A percentile compares a stretch with the other conserved stretches of the same genome.
These are phyloP conservation scores for Phaeophleospora eucalypticola DNA, from an alignment of 2,329 filamentous ascomycete species.

Conservation along the genomic window DNA sequence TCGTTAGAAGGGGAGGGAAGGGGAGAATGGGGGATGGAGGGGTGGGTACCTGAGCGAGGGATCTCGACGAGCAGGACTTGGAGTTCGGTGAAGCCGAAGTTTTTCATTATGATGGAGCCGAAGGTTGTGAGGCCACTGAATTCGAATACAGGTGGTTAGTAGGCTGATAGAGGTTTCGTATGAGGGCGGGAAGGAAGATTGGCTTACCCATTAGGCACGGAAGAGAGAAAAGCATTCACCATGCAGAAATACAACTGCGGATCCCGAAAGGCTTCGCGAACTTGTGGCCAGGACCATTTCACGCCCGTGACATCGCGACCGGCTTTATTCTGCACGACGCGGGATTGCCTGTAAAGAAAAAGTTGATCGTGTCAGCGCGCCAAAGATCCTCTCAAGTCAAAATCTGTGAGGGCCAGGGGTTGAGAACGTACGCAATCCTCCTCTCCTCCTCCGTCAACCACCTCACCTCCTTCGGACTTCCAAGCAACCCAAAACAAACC, in stretches of 20 bases:
- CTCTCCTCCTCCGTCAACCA: slow-evolving; percentile 28
- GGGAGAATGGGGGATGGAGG: neutral
- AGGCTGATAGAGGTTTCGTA: too few species aligned
- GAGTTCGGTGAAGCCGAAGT: slow-evolving; percentile 29
- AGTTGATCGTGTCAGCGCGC: too few species aligned
- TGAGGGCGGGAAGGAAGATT: too few species aligned
- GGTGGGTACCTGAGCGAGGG: slow-evolving; percentile 23
- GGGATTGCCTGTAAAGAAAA: slow-evolving; percentile 20
- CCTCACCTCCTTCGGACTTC: slow-evolving; percentile 27
- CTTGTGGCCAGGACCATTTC: slow-evolving; percentile 29
- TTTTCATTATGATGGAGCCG: slow-evolving; percentile 24
- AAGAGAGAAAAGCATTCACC: slow-evolving; percentile 28
- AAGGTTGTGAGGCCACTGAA: slow-evolving; percentile 25
- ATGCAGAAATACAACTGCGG: slow-evolving; percentile 29
- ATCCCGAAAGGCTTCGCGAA: slow-evolving; percentile 26
- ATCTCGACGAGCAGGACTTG: slow-evolving; percentile 35
- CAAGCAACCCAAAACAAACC: slow-evolving; percentile 28
- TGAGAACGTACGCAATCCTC: slow-evolving; percentile 24
- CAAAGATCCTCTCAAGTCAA: too few species aligned
- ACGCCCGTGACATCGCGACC: slow-evolving; percentile 30
- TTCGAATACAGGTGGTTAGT: too few species aligned
- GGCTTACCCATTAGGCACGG: slow-evolving; percentile 25
- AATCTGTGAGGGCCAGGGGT: too few species aligned
- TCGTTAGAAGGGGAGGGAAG: neutral
- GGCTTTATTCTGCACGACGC: slow-evolving; percentile 29